Base-by-base conservation (phyloP, 23 red algal species). In the Gracilaria gracilis region DNA sequence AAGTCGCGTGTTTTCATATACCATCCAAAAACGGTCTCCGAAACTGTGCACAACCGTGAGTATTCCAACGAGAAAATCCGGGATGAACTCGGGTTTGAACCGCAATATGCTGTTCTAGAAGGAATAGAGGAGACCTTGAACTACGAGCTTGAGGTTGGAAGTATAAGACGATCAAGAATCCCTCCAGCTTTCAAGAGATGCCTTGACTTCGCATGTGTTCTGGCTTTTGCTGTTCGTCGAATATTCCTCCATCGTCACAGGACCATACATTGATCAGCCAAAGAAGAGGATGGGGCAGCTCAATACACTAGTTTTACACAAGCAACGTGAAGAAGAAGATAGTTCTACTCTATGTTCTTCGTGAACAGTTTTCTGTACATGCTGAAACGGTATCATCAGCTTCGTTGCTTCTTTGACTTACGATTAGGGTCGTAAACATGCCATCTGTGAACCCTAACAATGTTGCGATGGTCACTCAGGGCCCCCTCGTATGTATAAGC, bases 1-100 rank as follows among this genome's bases (percentile, higher is more conserved):
- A 90, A 90, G 62, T 53, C 48, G n/a, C 71, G 87, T 32, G 39
- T 81, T 23, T 90, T 90, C 58, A 90, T 90, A 24, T 90, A 90
- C 39, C 87, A 90, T 80, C 76, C 87, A 6, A 90, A 65, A 81
- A 90, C 87, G 8, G 87, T 90, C 3, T 29, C 21, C 13, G 65
- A 80, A 39, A 48, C 71, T 16, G 39, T 90, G 29, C 15, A 40
- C 17, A 44, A 90, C 46, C 53, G 87, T 17, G 87, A 90, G 57
- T 90, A 90, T 69, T 90, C 73, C 15, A 90, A 90, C 72, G 53
- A 66, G 17, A 61, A 69, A 65, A 50, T 90, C 15, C 73, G 76
- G 15, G 36, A 42, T 79, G 72, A 77, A 27, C 74, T 90, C 17
- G 87, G 87, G n/a, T 90, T 80, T 21, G 12, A 46, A 21, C 87